These are phyloP conservation scores for Thoreauomyces humboldtii DNA, from an alignment of 192 early-diverging fungal genomes.

Conservation along the genomic window DNA sequence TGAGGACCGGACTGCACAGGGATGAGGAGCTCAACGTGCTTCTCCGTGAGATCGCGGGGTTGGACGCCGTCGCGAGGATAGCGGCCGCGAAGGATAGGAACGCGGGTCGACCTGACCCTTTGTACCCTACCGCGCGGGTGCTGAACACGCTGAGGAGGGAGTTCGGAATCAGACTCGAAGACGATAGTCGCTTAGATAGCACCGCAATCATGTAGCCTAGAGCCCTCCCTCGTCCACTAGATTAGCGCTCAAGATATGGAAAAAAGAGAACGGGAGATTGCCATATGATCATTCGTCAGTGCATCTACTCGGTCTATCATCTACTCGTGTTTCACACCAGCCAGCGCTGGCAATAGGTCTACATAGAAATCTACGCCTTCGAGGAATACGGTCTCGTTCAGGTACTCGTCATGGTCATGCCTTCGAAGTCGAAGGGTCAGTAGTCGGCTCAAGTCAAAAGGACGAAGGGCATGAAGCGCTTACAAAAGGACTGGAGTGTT, in stretches of 20 bases:
- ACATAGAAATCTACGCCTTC: constrained; percentile 75
- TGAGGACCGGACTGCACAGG: constrained; percentile 6
- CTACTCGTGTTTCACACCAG: background rate
- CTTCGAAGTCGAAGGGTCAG: no score
- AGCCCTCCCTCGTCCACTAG: no score
- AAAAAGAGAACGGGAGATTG: no score
- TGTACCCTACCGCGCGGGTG: background rate
- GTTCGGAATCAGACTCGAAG: constrained; percentile 7
- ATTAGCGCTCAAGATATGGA: no score
- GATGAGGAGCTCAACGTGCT: constrained; percentile 22
- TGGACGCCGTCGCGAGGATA: background rate
- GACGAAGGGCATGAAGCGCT: background rate
- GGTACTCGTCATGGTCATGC: constrained; percentile 87
- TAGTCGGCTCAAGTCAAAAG: background rate
- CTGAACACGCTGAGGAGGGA: constrained; percentile 14
- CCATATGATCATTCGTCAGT: no score
- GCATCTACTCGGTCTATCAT: no score
- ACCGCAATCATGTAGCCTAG: no score
- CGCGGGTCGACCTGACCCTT: background rate
- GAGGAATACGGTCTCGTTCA: constrained; percentile 71
- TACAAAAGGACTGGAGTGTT: constrained; percentile 73
- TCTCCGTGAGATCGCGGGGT: constrained; percentile 14
- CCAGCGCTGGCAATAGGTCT: constrained; percentile 55
- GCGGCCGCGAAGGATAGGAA: background rate
- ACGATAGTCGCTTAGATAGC: no score